Evolutionary conservation across 129 eudicot genomes (phyloP).

Genomic region (Sambucus nigra): DNA sequence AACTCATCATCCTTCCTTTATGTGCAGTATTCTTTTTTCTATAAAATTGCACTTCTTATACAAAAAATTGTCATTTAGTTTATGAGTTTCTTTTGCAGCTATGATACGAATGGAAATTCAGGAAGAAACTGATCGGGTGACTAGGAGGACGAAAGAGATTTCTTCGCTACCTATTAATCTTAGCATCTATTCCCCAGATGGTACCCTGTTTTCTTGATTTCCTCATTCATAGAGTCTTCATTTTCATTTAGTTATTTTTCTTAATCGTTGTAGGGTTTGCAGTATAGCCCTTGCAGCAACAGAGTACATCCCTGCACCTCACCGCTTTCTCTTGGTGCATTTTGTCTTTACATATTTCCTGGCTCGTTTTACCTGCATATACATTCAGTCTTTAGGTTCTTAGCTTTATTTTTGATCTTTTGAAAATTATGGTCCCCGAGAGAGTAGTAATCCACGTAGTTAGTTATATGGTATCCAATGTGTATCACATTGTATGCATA

Average conservation of each 20-base stretch:
- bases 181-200: conserved; percentile 49
- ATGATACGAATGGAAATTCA: conserved; percentile 48
- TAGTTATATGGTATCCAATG: too few species aligned
- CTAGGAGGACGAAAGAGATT: conserved; percentile 53
- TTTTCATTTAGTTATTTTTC: background rate
- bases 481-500: too few species aligned
- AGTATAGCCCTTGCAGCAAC: too few species aligned
- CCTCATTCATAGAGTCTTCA: background rate
- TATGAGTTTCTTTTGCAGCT: conserved; percentile 26
- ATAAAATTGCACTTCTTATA: background rate
- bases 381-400: background rate
- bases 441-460: too few species aligned
- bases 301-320: too few species aligned
- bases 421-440: background rate
- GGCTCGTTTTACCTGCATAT: background rate
- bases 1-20: background rate
- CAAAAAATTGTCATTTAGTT: background rate
- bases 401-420: too few species aligned
- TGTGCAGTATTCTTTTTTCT: too few species aligned
- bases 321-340: conserved; percentile 1
- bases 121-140: conserved; percentile 64
- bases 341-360: too few species aligned
- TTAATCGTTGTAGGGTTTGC: background rate
- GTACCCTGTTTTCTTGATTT: conserved; percentile 7
- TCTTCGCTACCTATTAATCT: conserved; percentile 57